A percentile compares a stretch with the other conserved stretches of the same genome.
phyloP scores from a whole-genome alignment of 208 protist genomes.

The Willaertia magna region DNA sequence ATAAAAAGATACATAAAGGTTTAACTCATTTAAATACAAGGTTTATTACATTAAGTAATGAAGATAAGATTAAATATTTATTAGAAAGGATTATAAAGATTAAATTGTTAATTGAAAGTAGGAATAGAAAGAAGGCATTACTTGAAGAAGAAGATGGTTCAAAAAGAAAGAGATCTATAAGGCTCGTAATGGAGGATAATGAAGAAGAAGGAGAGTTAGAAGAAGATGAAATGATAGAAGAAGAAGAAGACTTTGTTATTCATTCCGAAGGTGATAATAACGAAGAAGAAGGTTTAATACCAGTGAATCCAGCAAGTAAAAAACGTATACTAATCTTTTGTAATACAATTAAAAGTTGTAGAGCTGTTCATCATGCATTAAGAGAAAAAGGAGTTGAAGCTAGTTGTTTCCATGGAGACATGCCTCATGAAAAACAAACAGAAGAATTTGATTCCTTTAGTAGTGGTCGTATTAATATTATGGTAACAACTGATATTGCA shows the following conservation, averaged over 20 bases:
- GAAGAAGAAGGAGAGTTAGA: too few species aligned
- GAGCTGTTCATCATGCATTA: neutral
- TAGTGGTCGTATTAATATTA: neutral
- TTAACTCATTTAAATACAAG: neutral
- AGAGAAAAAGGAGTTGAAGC: neutral
- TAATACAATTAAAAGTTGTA: neutral
- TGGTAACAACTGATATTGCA: constrained; percentile 8
- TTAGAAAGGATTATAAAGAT: neutral
- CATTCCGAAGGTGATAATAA: neutral
- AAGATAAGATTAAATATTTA: neutral
- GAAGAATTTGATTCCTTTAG: neutral
- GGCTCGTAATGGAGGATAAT: too few species aligned
- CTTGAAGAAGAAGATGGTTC: too few species aligned
- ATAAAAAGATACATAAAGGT: neutral
- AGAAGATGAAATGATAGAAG: too few species aligned
- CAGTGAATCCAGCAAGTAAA: neutral
- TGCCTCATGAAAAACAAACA: neutral
- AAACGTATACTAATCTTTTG: neutral
- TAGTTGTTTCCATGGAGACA: neutral
- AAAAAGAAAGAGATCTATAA: too few species aligned
- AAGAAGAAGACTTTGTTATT: too few species aligned
- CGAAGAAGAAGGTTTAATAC: too few species aligned
- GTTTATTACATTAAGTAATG: neutral
- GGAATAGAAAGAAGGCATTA: too few species aligned
- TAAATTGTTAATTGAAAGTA: neutral